A percentile compares a stretch with the other conserved stretches of the same genome.
These are phyloP conservation scores for Golubevia sp. DNA, from an alignment of 1,284 basidiomycete genomes.

Conservation along the genomic window DNA sequence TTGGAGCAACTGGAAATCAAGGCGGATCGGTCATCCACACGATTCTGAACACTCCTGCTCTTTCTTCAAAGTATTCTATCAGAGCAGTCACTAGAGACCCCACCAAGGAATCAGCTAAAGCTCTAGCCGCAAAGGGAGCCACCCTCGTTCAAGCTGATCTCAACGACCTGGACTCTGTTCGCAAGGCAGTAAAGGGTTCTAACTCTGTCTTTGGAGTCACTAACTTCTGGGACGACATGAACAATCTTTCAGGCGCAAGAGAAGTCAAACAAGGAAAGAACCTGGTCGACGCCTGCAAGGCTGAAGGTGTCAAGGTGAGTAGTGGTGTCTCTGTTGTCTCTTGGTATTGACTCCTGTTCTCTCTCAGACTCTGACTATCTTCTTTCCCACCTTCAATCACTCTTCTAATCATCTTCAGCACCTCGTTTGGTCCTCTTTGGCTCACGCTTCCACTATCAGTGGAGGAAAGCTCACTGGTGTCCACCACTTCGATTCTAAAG, in stretches of 20 bases:
- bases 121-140: slow-evolving; percentile 15
- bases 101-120: slow-evolving; percentile 15
- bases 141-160: slow-evolving; percentile 21
- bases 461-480: slow-evolving; percentile 16
- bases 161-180: slow-evolving; percentile 10
- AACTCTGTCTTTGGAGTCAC: slow-evolving; percentile 25
- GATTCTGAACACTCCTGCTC: slow-evolving; percentile 16
- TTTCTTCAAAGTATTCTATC: slow-evolving; percentile 17
- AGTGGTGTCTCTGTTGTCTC: no score
- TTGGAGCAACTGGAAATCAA: slow-evolving; percentile 30
- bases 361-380: no score
- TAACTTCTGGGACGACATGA: slow-evolving; percentile 23
- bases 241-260: slow-evolving; percentile 6
- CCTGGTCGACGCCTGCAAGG: slow-evolving; percentile 22
- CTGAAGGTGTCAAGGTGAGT: slow-evolving; percentile 11
- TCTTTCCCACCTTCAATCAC: no score
- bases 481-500: slow-evolving; percentile 30
- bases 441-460: slow-evolving; percentile 17
- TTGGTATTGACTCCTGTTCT: no score
- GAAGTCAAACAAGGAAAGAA: slow-evolving; percentile 25
- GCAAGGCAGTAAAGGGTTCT: slow-evolving; percentile 16
- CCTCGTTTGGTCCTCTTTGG: slow-evolving; percentile 23
- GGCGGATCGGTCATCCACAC: slow-evolving; percentile 19
- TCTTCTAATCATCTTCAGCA: slow-evolving; percentile 2
- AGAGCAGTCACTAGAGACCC: slow-evolving; percentile 26